Conservation (phyloP, 106 monocot species). For the Apostasia ramifera region DNA sequence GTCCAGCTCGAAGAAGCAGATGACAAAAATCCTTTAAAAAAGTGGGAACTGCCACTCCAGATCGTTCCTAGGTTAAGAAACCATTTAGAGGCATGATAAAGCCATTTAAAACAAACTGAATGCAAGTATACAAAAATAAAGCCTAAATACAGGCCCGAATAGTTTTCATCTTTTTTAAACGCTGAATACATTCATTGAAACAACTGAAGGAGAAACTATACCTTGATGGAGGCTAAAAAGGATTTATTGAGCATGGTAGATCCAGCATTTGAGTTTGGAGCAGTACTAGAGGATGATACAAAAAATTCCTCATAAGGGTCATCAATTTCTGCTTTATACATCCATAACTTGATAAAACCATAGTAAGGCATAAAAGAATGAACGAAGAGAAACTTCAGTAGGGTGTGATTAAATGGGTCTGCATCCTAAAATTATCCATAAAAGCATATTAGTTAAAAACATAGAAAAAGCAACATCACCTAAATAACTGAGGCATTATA, state of each 20-base stretch:
- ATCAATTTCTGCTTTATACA: conserved; percentile 63
- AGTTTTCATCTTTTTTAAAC: too few species aligned
- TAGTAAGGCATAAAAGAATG: conserved; percentile 78
- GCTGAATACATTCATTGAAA: not conserved
- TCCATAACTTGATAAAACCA: conserved; percentile 84
- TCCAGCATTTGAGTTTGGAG: conserved; percentile 6
- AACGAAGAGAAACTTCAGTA: conserved; percentile 79
- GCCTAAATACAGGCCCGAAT: not conserved
- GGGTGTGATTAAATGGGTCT: conserved; percentile 55
- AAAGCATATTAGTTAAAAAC: conserved; percentile 1
- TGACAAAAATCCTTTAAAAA: conserved; percentile 55
- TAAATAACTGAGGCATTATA: not conserved
- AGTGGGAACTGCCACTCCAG: conserved; percentile 54
- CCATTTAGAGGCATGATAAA: conserved; percentile 4
- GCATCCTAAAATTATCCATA: conserved; percentile 51
- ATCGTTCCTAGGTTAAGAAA: conserved; percentile 37
- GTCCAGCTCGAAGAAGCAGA: conserved; percentile 73
- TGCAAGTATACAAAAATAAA: not conserved
- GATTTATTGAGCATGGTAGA: conserved; percentile 9
- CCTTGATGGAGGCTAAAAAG: conserved; percentile 42
- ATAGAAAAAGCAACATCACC: not conserved
- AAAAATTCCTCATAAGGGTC: conserved; percentile 85
- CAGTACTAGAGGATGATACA: conserved; percentile 24
- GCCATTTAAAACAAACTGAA: not conserved
- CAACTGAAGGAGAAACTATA: conserved; percentile 19